Evolutionary conservation across 2,329 filamentous ascomycete genomes (phyloP).

Genomic region (Epichloe sibirici): DNA sequence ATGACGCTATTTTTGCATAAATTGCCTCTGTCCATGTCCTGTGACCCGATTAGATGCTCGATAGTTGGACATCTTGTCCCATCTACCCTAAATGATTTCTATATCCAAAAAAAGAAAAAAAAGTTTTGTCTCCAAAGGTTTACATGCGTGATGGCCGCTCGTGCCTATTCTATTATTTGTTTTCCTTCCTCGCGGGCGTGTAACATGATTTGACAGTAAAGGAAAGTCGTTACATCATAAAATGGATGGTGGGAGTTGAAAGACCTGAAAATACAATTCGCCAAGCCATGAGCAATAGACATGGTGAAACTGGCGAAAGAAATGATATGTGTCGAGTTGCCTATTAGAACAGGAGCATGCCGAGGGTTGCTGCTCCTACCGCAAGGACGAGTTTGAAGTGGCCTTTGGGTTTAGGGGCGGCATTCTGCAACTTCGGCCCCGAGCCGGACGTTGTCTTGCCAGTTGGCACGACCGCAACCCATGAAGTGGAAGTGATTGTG

Average conservation of each 20-base stretch:
- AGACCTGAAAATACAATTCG: not conserved
- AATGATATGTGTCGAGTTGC: not conserved
- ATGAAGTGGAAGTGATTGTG: conserved; percentile 37
- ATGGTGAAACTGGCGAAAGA: not conserved
- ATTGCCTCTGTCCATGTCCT: not conserved
- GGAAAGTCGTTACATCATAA: conserved; percentile 4
- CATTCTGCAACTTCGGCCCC: conserved; percentile 26
- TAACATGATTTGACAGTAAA: not conserved
- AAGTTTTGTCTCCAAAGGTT: not conserved
- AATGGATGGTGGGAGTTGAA: not conserved
- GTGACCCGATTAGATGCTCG: not conserved
- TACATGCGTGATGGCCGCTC: not conserved
- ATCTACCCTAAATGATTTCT: not conserved
- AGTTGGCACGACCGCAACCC: conserved; percentile 31
- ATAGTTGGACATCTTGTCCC: not conserved
- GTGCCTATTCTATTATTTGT: not conserved
- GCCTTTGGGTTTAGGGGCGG: conserved; percentile 14
- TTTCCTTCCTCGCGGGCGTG: conserved; percentile 26
- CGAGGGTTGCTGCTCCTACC: conserved; percentile 16
- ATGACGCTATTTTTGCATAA: not conserved
- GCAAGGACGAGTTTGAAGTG: conserved; percentile 11
- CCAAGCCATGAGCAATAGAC: not conserved
- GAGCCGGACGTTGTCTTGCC: conserved; percentile 15
- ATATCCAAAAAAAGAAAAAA: not conserved
- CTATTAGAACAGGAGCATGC: conserved; percentile 1